Base-by-base conservation (phyloP, 805 yeast species). In the Candida awuae region DNA sequence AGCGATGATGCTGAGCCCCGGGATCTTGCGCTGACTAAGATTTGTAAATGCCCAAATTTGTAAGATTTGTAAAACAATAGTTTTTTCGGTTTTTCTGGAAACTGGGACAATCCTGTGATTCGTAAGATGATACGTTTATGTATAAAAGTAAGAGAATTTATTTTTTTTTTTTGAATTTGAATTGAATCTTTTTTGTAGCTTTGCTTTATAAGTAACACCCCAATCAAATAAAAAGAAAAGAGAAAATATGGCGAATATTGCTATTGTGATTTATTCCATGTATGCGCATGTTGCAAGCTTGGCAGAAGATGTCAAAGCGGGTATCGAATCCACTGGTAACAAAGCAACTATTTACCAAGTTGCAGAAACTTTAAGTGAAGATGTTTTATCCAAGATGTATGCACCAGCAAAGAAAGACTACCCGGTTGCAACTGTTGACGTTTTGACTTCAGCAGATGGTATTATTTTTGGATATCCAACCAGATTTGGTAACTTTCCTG, bases 381-480 rank as follows among this genome's bases (percentile, higher is more conserved):
- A 77, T 10, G 69, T 79, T 14, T 63, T 84, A 41, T 56, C 58
- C 15, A 42, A 56, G 40, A 63, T 84, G 66, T 73, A 75, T 49
- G 86, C 88, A 23, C 77, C 84, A 31, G 67, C 73, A 39, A 77
- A 76, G 56, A 77, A 81, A 43, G 64, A 70, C 42, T 65, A 66
- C 46, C 88, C 92, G 48, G 64, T 74, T 52, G 84, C 84, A 35
- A 68, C 82, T n/a, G 50, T 61, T 8, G 81, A 74, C 14, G 70
- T 75, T n/a, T 67, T 86, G 50, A 55, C 63, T 4, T 63, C 68
- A 46, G 83, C 80, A 67, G 94, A 87, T 56, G 94, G 88, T 35
- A 76, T 82, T 66, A 48, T 87, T 49, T 83, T 86, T 52, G 96
- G 96, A 55, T 59, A 82, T 49, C 94, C 95, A 53, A 82, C 95